Evolutionary conservation across 345 rosid species (phyloP), one percentile per base, ranked within the genome.

Genomic region (Dovyalis caffra): DNA sequence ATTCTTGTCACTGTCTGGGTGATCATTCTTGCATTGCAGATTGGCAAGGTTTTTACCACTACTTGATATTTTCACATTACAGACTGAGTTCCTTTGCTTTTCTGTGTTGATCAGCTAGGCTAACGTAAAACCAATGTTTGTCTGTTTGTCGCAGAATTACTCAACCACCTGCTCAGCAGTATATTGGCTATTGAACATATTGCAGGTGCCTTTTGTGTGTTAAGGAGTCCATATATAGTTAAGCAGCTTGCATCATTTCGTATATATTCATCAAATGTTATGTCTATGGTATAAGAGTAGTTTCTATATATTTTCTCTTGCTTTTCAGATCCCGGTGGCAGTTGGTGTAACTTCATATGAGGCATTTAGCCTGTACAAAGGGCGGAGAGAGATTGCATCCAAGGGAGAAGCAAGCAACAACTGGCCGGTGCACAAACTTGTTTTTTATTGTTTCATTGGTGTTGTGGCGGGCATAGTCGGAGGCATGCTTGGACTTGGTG

Each of bases 141-240:
- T 9, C 57, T 77, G 12, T 37, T 80, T 81, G 75, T 51, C 65
- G 78, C 92, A 90, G 93, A 85, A 71, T 72, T 64, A 83, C 16
- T 40, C 89, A 69, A 18, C 92, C 43, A 85, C 84, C 67, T 92
- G 97, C 79, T 92, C 97, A n/a, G 67, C 68, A 66, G 71, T 69
- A 63, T 90, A 90, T 74, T 92, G 97, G 95, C 84, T 87, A 38
- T 56, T 85, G 65, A 92, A 92, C 76, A 66, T 89, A 78, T 63
- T 86, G 72, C 93, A 92, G 95, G 95, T 90, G 79, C 2, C 34
- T 34, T 6, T 5, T 8, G 7, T 34, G 37, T 8, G n/a, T n/a
- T n/a, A n/a, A 34, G 8, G 37, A 6, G 5, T 34, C 37, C 5
- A 6, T 34, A 6, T 34, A 34, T 34, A 34, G 37, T 8, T 40